Conservation (phyloP, 2,329 filamentous ascomycete genomes). For the Exophiala bonariae region DNA sequence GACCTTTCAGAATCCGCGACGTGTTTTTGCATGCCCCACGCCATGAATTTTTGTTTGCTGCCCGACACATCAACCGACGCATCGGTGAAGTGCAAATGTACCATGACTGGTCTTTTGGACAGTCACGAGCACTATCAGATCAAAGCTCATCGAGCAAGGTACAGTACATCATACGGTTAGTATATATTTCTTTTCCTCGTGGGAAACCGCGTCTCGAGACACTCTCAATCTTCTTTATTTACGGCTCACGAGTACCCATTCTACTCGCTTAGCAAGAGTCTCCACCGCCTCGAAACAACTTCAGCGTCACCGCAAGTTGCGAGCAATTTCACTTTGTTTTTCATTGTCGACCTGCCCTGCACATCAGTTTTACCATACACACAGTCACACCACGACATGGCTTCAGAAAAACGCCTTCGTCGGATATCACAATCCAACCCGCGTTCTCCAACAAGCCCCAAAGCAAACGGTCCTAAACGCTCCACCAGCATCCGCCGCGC, state of each 20-base stretch:
- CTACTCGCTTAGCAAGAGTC: constrained; percentile 11
- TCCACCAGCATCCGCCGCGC: constrained; percentile 20
- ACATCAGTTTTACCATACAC: background rate
- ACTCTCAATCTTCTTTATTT: background rate
- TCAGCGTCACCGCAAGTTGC: constrained; percentile 13
- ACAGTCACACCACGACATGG: constrained; percentile 12
- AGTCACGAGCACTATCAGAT: constrained; percentile 3
- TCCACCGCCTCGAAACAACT: constrained; percentile 15
- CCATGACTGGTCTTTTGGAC: background rate
- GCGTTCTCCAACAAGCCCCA: constrained; percentile 13
- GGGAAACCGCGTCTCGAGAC: background rate
- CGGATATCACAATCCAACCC: constrained; percentile 18
- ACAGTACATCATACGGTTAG: background rate
- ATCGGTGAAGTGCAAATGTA: background rate
- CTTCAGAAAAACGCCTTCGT: constrained; percentile 21
- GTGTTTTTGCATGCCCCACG: constrained; percentile 13
- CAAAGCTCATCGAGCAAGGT: background rate
- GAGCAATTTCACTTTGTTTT: background rate
- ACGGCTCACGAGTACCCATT: background rate
- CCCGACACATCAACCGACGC: constrained; percentile 15
- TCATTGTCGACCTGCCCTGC: constrained; percentile 4
- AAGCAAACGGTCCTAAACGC: constrained; percentile 16
- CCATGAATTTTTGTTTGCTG: constrained; percentile 19
- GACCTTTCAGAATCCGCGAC: constrained; percentile 21
- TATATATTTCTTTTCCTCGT: constrained; percentile 5